Percentiles rank a stretch among this genome's conserved stretches.
Evolutionary conservation across 1,139 yeast genomes (phyloP).

Genomic region (Suhomyces bolitotheri): DNA sequence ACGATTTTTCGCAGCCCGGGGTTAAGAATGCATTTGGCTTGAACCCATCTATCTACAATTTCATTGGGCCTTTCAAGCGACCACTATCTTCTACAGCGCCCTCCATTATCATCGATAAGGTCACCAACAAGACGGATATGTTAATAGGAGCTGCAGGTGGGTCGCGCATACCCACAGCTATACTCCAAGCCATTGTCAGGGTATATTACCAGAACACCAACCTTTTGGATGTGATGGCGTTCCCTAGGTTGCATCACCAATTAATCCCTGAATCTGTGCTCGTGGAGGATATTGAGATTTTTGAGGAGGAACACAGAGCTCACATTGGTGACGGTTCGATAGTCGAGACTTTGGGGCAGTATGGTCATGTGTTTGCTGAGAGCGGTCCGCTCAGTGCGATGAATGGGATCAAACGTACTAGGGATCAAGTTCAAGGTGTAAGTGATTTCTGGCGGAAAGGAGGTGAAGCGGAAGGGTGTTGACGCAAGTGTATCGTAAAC

Average conservation of each 20-base stretch:
- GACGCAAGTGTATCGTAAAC: too few species aligned
- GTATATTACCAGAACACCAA: slow-evolving; percentile 56
- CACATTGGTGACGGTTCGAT: slow-evolving; percentile 10
- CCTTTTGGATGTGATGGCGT: slow-evolving; percentile 68
- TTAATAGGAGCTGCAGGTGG: slow-evolving; percentile 96
- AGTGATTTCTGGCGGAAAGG: slow-evolving; percentile 48
- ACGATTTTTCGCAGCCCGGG: slow-evolving; percentile 82
- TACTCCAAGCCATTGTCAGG: slow-evolving; percentile 77
- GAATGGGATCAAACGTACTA: slow-evolving; percentile 39
- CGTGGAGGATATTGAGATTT: slow-evolving; percentile 53
- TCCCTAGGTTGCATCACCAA: slow-evolving; percentile 88
- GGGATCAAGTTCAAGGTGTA: slow-evolving; percentile 34
- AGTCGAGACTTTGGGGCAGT: slow-evolving; percentile 15
- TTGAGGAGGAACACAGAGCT: slow-evolving; percentile 28
- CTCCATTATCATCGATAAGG: slow-evolving; percentile 58
- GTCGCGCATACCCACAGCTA: slow-evolving; percentile 80
- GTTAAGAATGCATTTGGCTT: slow-evolving; percentile 74
- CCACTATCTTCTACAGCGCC: slow-evolving; percentile 89
- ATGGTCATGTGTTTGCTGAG: slow-evolving; percentile 34
- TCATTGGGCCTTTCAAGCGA: slow-evolving; percentile 69
- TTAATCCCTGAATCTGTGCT: slow-evolving; percentile 68
- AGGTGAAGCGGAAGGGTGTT: slow-evolving; percentile 41
- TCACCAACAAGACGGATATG: slow-evolving; percentile 52
- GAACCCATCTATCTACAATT: slow-evolving; percentile 78
- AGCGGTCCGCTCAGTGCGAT: slow-evolving; percentile 44